Base-by-base conservation (phyloP, 139 green algal genomes). In the Tetraselmis striata region DNA sequence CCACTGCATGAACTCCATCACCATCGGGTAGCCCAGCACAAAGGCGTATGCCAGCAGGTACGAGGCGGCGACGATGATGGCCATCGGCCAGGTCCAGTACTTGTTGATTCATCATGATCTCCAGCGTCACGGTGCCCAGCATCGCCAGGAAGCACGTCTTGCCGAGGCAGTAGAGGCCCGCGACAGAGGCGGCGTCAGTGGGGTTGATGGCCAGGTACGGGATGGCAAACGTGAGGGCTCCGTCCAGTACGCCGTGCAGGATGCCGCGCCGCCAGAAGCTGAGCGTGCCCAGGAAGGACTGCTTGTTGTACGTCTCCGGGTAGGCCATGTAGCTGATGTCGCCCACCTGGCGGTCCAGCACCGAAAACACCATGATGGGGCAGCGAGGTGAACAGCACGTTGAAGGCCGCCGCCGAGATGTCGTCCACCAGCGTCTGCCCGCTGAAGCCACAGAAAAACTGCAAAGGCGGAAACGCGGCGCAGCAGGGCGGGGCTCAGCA, bases 371-470 rank as follows among this genome's bases (percentile, higher is more conserved):
- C 27, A 93, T 80, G 24, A 89, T 89, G 29, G 88, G 90, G 2
- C n/a, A 93, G 79, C 5, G 90, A 84, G 23, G 92, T 94, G 87
- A 93, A 95, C 29, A 93, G 78, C 25, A 95, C 89, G 85, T 95
- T 95, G 87, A 89, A 91, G 75, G 87, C 82, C 29, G 83, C 83
- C 27, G 83, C 87, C 28, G 75, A 84, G 77, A 91, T 89, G 80
- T 89, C 85, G 31, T 89, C 83, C 25, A 87, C 82, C 1, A 87
- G 81, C 29, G 85, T 77, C 59, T 85, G 80, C 1, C 75, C 88
- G 82, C 45, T 67, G 18, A 67, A 67, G 45, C 45, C 45, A 67
- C 45, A 67, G 45, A 67, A 67, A 67, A 67, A 67, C 45, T 67
- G 45, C 11, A 67, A 67, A 67, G n/a, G n/a, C n/a, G n/a, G n/a